Conservation (phyloP, 768 basidiomycete genomes). For the Daedaleopsis sinensis region DNA sequence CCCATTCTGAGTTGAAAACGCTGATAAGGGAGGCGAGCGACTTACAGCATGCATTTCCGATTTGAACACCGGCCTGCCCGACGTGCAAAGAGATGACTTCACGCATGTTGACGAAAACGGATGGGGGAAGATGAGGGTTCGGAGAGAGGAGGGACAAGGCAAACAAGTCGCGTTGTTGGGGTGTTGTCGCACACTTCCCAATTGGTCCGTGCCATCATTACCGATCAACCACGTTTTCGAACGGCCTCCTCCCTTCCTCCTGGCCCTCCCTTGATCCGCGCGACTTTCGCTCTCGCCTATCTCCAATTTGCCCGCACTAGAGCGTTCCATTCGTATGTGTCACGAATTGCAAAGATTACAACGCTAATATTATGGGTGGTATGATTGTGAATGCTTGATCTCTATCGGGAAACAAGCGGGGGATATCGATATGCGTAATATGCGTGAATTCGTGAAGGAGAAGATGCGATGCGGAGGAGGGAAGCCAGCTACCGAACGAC, state of each 20-base stretch:
- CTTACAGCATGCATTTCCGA: slow-evolving; percentile 95
- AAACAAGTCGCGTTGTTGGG: slow-evolving; percentile 14
- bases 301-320: neutral
- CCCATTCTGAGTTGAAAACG: slow-evolving; percentile 6
- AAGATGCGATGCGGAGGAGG: slow-evolving; percentile 28
- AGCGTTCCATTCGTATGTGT: slow-evolving; percentile 6
- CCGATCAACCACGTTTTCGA: neutral
- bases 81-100: slow-evolving; percentile 97
- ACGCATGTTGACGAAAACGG: slow-evolving; percentile 55
- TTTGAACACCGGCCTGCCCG: slow-evolving; percentile 95
- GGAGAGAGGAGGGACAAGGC: slow-evolving; percentile 12
- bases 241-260: neutral
- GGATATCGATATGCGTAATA: slow-evolving; percentile 32
- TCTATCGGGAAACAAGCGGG: slow-evolving; percentile 23
- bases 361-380: slow-evolving; percentile 32
- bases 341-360: slow-evolving; percentile 19
- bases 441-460: slow-evolving; percentile 39
- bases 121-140: slow-evolving; percentile 19
- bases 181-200: neutral
- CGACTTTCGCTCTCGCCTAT: neutral
- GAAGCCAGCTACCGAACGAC: slow-evolving; percentile 27
- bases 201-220: neutral
- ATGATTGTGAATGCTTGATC: slow-evolving; percentile 30
- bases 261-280: no score
- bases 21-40: slow-evolving; percentile 22